Percentiles rank a stretch among this genome's conserved stretches.
Conservation (phyloP, 208 protist genomes). For the Leishmania tropica region DNA sequence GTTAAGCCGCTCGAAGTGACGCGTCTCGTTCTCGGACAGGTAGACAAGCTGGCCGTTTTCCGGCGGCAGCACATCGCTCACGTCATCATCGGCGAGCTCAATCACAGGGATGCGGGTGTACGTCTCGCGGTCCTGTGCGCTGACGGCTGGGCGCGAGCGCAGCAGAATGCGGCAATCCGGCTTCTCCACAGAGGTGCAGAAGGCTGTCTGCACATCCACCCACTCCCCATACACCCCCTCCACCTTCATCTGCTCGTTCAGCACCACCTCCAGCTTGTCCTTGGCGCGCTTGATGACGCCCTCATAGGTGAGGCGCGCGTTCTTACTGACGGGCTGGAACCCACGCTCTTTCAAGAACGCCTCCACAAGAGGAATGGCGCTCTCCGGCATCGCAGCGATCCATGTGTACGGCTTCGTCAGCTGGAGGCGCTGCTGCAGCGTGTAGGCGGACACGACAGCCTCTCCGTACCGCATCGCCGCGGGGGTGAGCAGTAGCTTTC, state of each 20-base stretch:
- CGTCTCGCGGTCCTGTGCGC: conserved; percentile 63
- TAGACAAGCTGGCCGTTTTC: conserved; percentile 91
- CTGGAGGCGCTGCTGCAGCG: conserved; percentile 90
- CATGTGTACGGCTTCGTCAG: conserved; percentile 84
- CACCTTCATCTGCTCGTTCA: conserved; percentile 69
- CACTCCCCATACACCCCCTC: conserved; percentile 68
- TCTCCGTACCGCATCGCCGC: conserved; percentile 44
- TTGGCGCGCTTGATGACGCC: conserved; percentile 75
- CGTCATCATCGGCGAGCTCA: conserved; percentile 78
- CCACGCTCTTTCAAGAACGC: conserved; percentile 58
- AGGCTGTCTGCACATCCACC: conserved; percentile 80
- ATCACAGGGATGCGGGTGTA: conserved; percentile 61
- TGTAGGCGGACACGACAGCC: conserved; percentile 82
- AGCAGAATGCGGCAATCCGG: conserved; percentile 77
- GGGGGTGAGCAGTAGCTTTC: conserved; percentile 77
- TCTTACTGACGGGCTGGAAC: conserved; percentile 49
- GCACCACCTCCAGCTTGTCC: conserved; percentile 64
- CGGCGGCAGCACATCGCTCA: conserved; percentile 78
- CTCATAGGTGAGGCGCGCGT: conserved; percentile 65
- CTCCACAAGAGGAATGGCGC: conserved; percentile 45
- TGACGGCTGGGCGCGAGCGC: conserved; percentile 68
- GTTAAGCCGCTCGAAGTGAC: conserved; percentile 71
- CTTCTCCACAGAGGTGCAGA: conserved; percentile 63
- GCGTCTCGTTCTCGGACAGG: conserved; percentile 84
- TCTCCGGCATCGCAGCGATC: conserved; percentile 68